Percentiles rank a stretch among this genome's conserved stretches.
Evolutionary conservation across 176 grass and related monocot species (phyloP).

Genomic region (Avena atlantica): DNA sequence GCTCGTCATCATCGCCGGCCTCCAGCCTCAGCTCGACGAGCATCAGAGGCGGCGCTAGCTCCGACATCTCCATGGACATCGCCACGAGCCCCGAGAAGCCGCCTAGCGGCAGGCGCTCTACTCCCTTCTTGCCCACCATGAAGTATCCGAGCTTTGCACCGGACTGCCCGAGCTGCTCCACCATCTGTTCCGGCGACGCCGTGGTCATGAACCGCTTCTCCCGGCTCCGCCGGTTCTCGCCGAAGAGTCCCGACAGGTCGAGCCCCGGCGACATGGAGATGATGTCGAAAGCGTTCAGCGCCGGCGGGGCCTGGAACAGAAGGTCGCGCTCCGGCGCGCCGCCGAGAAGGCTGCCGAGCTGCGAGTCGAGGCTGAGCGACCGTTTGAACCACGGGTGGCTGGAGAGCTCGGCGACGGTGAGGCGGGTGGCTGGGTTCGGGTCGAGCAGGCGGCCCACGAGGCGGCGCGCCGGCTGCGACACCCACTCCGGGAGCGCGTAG

Average conservation of each 20-base stretch:
- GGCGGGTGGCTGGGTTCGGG: slow-evolving; percentile 76
- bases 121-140: slow-evolving; percentile 60
- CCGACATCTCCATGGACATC: slow-evolving; percentile 76
- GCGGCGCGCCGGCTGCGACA: slow-evolving; percentile 62
- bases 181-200: slow-evolving; percentile 59
- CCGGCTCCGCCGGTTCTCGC: slow-evolving; percentile 46
- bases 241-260: slow-evolving; percentile 77
- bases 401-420: slow-evolving; percentile 61
- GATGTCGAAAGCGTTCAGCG: slow-evolving; percentile 89
- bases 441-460: slow-evolving; percentile 78
- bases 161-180: slow-evolving; percentile 57
- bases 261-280: slow-evolving; percentile 79
- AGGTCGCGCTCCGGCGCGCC: slow-evolving; percentile 48
- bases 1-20: slow-evolving; percentile 33
- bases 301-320: slow-evolving; percentile 41
- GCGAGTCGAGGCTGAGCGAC: slow-evolving; percentile 87
- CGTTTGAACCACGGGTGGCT: slow-evolving; percentile 91
- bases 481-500: slow-evolving; percentile 63
- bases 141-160: slow-evolving; percentile 71
- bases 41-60: slow-evolving; percentile 61
- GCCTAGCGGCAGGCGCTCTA: slow-evolving; percentile 44
- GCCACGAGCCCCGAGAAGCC: slow-evolving; percentile 57
- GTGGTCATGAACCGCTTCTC: slow-evolving; percentile 78
- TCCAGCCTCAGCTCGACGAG: slow-evolving; percentile 78
- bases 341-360: slow-evolving; percentile 55